phyloP scores from a whole-genome alignment of 305 asterid species.

The Fraxinus xanthoxyloides region DNA sequence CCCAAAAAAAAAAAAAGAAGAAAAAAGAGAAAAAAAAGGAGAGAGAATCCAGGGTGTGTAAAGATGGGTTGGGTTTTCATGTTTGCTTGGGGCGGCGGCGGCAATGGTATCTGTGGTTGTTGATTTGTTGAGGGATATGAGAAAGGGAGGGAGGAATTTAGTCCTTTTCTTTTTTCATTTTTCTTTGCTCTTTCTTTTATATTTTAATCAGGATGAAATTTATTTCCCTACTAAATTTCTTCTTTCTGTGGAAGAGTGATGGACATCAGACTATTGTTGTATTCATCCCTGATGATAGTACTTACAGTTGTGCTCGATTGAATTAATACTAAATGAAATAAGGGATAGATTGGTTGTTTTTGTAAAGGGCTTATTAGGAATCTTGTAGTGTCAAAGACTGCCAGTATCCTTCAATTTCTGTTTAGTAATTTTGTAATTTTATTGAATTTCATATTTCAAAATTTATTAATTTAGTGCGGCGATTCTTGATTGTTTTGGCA shows the following conservation, averaged over 20 bases:
- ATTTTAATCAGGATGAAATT: background rate
- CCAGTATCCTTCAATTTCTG: background rate
- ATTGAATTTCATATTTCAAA: background rate
- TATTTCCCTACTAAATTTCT: background rate
- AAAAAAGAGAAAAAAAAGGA: too few species aligned
- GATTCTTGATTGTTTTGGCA: conserved; percentile 28
- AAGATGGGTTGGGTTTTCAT: background rate
- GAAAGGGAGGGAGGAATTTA: background rate
- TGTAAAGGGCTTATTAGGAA: background rate
- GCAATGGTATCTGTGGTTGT: background rate
- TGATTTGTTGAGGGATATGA: background rate
- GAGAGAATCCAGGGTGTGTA: background rate
- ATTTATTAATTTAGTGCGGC: conserved; percentile 1
- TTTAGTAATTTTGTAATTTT: background rate
- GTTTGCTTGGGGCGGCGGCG: background rate
- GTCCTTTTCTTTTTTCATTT: background rate
- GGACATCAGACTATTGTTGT: background rate
- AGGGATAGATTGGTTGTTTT: background rate
- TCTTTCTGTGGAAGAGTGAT: background rate
- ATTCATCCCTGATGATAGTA: background rate
- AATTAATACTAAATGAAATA: background rate
- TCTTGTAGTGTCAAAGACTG: background rate
- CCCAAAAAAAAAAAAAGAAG: too few species aligned
- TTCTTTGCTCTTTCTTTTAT: background rate
- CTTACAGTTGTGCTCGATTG: background rate